Base-by-base conservation (phyloP, 257 asterid species). In the Lantana camara region DNA sequence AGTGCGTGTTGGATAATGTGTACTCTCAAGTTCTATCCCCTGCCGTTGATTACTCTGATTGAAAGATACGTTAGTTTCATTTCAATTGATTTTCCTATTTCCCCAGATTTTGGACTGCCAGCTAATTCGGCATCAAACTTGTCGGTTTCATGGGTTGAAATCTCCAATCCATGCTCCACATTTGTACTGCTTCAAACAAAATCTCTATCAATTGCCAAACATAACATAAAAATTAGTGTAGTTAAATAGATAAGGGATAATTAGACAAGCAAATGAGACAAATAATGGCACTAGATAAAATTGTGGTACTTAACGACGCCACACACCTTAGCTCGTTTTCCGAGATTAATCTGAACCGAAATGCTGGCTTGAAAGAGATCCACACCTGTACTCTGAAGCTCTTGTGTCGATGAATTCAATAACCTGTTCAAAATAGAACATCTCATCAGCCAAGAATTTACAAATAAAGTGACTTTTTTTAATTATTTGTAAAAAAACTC, bases 311-410 rank as follows among this genome's bases (percentile, higher is more conserved):
- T n/a, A n/a, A n/a, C n/a, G n/a, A n/a, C 37, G 67, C 15, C 42
- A 44, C 78, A 29, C 49, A 82, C 90, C 85, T 81, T 71, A 24
- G 81, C 88, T 63, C 75, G 86, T 66, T 94, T 90, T 51, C 99
- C 97, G 14, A 90, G 81, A 81, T 94, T 75, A 66, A 94, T 80
- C 83, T 90, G 97, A 54, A 90, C 92, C 0, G 99, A 88, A 46
- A 94, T 62, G 72, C 76, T 79, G 72, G 99, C 96, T 77, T 84
- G 85, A 19, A 95, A 85, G 22, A 94, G 90, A 77, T 94, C 95
- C 64, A 94, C 80, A 30, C 97, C 96, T 0, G 97, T 77, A 66
- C 75, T 84, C 70, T 88, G 82, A 77, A 94, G 88, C 15, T 96
- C 99, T 84, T 80, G 92, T 3, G 95, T 66, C 79, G 88, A 73